Conservation (phyloP, 2,329 filamentous ascomycete genomes). For the Tolypocladium tundrense region DNA sequence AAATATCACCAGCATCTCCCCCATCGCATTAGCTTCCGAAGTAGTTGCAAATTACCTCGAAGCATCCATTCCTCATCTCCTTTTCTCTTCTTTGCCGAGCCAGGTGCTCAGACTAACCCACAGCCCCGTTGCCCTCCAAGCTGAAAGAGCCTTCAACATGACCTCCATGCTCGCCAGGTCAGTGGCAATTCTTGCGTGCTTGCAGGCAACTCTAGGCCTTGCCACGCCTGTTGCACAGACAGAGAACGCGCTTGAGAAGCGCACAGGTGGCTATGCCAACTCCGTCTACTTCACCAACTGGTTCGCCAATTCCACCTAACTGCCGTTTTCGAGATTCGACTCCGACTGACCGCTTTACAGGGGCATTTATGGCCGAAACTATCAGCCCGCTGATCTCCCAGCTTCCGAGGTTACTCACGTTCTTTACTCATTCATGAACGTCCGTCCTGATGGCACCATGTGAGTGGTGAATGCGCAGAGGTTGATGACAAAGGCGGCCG, state of each 20-base stretch:
- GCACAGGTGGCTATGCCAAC: constrained; percentile 19
- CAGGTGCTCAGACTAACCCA: background rate
- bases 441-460: constrained; percentile 62
- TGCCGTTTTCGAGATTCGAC: background rate
- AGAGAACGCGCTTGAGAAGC: constrained; percentile 8
- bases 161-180: constrained; percentile 12
- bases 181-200: constrained; percentile 14
- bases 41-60: too few species aligned
- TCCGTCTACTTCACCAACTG: constrained; percentile 40
- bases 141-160: constrained; percentile 10
- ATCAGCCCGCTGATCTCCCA: constrained; percentile 61
- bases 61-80: background rate
- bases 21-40: background rate
- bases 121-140: background rate
- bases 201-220: constrained; percentile 12
- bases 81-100: background rate
- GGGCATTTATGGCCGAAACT: constrained; percentile 69
- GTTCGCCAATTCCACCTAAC: constrained; percentile 15
- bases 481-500: background rate
- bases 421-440: constrained; percentile 72
- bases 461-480: constrained; percentile 23
- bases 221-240: constrained; percentile 9
- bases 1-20: background rate
- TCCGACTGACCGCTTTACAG: constrained; percentile 15
- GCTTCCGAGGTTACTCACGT: constrained; percentile 64